These are phyloP conservation scores for Sporobolus alterniflorus DNA, from an alignment of 202 grass and related monocot species.

Conservation along the genomic window DNA sequence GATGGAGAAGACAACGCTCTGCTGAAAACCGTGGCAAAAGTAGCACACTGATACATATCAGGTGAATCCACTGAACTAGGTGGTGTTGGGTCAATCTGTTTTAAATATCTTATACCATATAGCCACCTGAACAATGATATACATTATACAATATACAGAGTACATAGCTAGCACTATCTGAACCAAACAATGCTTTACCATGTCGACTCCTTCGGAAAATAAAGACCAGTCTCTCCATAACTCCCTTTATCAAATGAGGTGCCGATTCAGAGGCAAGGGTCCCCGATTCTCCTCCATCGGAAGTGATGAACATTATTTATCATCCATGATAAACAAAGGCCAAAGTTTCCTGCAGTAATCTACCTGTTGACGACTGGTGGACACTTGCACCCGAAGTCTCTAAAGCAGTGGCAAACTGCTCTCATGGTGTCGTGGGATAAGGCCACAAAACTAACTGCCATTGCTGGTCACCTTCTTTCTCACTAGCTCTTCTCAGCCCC, in stretches of 20 bases:
- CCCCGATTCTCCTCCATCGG: not conserved
- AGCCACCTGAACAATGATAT: not conserved
- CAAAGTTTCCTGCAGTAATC: not conserved
- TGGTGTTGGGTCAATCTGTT: not conserved
- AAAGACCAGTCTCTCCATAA: not conserved
- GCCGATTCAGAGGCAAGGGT: not conserved
- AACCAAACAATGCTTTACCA: not conserved
- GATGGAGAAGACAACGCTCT: not conserved
- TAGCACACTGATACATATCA: slow-evolving; percentile 1
- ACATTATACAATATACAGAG: not conserved
- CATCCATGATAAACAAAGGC: not conserved
- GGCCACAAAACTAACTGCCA: not conserved
- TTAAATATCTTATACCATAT: slow-evolving; percentile 8
- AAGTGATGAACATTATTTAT: slow-evolving; percentile 6
- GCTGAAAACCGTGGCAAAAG: not conserved
- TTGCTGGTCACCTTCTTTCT: slow-evolving; percentile 9
- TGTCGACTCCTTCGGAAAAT: not conserved
- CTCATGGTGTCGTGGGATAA: slow-evolving; percentile 17
- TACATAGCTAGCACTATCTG: not conserved
- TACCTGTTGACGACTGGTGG: slow-evolving; percentile 2
- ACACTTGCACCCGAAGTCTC: slow-evolving; percentile 28
- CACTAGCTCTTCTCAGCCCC: not conserved
- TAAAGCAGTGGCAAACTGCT: slow-evolving; percentile 27
- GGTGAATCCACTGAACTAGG: not conserved
- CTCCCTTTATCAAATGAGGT: not conserved